phyloP scores from a whole-genome alignment of 1,139 yeast species.

The Geotrichum restrictum region DNA sequence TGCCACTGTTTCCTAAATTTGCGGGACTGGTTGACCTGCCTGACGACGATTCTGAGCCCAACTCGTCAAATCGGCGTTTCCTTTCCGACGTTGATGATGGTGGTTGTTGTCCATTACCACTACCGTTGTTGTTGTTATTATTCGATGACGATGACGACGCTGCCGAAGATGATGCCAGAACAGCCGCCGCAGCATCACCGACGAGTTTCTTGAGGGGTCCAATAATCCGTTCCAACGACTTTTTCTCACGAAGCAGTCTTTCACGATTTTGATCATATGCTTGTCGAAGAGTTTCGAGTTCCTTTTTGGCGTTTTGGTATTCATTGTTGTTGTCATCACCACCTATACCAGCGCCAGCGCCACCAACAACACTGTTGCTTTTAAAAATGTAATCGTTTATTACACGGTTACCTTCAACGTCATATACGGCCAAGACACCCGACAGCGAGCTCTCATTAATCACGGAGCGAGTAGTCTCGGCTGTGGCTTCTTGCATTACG shows the following conservation, averaged over 20 bases:
- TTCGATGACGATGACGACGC: not conserved
- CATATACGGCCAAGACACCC: conserved; percentile 21
- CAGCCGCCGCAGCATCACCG: conserved; percentile 13
- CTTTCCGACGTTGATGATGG: not conserved
- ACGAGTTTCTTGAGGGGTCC: conserved; percentile 19
- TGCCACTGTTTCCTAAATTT: conserved; percentile 1
- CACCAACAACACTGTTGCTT: not conserved
- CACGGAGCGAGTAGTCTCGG: conserved; percentile 6
- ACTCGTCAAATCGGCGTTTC: conserved; percentile 6
- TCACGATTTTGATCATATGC: conserved; percentile 13
- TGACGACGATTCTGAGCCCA: not conserved
- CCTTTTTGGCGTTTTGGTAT: conserved; percentile 4
- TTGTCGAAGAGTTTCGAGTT: conserved; percentile 9
- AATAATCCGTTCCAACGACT: conserved; percentile 17
- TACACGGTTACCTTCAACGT: conserved; percentile 20
- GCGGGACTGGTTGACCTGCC: conserved; percentile 4
- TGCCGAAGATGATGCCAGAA: not conserved
- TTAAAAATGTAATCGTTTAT: conserved; percentile 15
- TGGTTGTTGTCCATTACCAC: no score
- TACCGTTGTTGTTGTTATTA: no score
- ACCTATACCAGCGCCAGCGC: not conserved
- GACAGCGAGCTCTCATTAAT: conserved; percentile 20
- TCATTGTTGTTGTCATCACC: not conserved
- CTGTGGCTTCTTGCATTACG: conserved; percentile 11
- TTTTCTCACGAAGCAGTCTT: conserved; percentile 17